Conservation (phyloP, 1,139 yeast genomes). For the Candida glucosophila region DNA sequence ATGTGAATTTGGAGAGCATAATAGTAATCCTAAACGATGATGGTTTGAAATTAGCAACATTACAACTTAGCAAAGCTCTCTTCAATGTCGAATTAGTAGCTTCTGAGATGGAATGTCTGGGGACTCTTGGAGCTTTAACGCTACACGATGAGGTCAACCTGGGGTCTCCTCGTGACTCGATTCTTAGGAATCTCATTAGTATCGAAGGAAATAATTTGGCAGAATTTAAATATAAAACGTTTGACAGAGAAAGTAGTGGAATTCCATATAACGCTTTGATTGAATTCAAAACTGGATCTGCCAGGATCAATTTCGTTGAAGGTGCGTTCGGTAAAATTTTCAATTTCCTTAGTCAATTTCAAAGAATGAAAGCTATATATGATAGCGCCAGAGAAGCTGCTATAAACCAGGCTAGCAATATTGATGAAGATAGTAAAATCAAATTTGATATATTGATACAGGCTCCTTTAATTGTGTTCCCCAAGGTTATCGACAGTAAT, state of each 20-base stretch:
- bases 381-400: slow-evolving; percentile 89
- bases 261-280: slow-evolving; percentile 51
- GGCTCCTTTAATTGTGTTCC: slow-evolving; percentile 82
- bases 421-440: slow-evolving; percentile 54
- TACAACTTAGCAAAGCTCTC: slow-evolving; percentile 67
- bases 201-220: slow-evolving; percentile 82
- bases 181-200: slow-evolving; percentile 56
- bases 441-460: slow-evolving; percentile 63
- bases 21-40: slow-evolving; percentile 76
- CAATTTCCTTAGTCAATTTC: slow-evolving; percentile 64
- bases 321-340: slow-evolving; percentile 66
- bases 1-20: slow-evolving; percentile 64
- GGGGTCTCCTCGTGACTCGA: slow-evolving; percentile 52
- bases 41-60: slow-evolving; percentile 71
- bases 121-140: slow-evolving; percentile 75
- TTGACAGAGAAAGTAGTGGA: slow-evolving; percentile 44
- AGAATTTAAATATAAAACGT: slow-evolving; percentile 77
- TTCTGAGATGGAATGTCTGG: slow-evolving; percentile 64
- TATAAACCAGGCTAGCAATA: slow-evolving; percentile 51
- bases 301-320: slow-evolving; percentile 70
- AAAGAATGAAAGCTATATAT: slow-evolving; percentile 77
- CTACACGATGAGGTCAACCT: slow-evolving; percentile 69
- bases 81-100: slow-evolving; percentile 62
- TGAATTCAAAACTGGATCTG: slow-evolving; percentile 66
- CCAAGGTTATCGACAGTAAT: slow-evolving; percentile 40